Evolutionary conservation across 164 flowering plant species (phyloP).

Genomic region (Dillenia suffruticosa): DNA sequence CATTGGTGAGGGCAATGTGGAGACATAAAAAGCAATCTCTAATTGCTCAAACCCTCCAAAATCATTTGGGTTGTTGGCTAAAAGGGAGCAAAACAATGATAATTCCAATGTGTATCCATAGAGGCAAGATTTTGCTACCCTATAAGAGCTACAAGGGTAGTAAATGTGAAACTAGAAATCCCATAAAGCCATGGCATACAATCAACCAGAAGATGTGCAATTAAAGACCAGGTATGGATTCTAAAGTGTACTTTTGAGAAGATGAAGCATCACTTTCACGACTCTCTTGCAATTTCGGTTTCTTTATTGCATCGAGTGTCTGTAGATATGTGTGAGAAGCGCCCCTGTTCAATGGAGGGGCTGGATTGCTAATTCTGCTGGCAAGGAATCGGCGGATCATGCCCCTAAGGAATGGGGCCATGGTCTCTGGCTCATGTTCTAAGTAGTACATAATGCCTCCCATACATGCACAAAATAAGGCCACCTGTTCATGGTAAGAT

Average conservation of each 20-base stretch:
- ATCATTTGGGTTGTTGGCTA: too few species aligned
- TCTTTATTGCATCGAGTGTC: slow-evolving; percentile 49
- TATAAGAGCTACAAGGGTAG: too few species aligned
- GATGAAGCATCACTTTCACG: slow-evolving; percentile 36
- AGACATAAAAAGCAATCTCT: too few species aligned
- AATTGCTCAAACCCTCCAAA: too few species aligned
- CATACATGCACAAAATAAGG: slow-evolving; percentile 82
- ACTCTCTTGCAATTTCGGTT: slow-evolving; percentile 39
- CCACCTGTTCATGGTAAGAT: slow-evolving; percentile 42
- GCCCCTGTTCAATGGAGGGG: slow-evolving; percentile 36
- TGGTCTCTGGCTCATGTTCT: slow-evolving; percentile 93
- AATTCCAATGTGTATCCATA: too few species aligned
- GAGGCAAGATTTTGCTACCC: too few species aligned
- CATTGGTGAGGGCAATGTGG: too few species aligned
- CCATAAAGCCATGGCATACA: too few species aligned
- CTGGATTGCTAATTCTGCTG: slow-evolving; percentile 85
- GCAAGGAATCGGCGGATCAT: slow-evolving; percentile 92
- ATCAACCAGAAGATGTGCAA: too few species aligned
- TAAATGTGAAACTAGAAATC: too few species aligned
- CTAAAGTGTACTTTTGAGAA: slow-evolving; percentile 74
- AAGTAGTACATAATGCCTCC: slow-evolving; percentile 95
- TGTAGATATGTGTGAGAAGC: slow-evolving; percentile 66
- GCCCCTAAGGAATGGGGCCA: slow-evolving; percentile 93
- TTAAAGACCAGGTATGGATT: slow-evolving; percentile 89
- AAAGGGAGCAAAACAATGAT: too few species aligned